Conservation (phyloP, 176 grass and related monocot genomes). For the bread wheat (Triticum aestivum) region DNA sequence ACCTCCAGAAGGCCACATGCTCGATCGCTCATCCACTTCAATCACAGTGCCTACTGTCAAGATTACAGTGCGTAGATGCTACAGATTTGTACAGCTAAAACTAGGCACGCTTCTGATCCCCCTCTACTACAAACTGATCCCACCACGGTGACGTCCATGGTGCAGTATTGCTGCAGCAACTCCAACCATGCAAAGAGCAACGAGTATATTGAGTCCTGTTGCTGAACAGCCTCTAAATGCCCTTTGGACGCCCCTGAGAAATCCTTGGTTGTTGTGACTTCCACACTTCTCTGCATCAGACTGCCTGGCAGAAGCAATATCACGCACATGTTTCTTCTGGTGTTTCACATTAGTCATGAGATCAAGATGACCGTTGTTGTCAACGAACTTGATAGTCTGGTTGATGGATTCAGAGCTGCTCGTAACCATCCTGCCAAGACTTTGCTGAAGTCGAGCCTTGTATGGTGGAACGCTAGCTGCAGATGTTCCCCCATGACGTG, state of each 20-base stretch:
- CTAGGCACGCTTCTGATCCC: not conserved
- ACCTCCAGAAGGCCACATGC: not conserved
- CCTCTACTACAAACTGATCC: slow-evolving; percentile 15
- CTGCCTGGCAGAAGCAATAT: slow-evolving; percentile 22
- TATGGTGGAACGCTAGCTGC: not conserved
- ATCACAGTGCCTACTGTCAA: slow-evolving; percentile 18
- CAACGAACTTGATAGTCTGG: slow-evolving; percentile 44
- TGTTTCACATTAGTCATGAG: slow-evolving; percentile 22
- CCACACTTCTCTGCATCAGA: slow-evolving; percentile 23
- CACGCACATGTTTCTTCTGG: slow-evolving; percentile 24
- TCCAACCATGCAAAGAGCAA: slow-evolving; percentile 40
- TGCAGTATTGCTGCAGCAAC: slow-evolving; percentile 35
- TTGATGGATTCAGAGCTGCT: slow-evolving; percentile 61
- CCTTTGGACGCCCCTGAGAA: slow-evolving; percentile 12
- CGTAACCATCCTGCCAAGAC: slow-evolving; percentile 56
- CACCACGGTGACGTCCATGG: slow-evolving; percentile 18
- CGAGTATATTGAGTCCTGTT: slow-evolving; percentile 35
- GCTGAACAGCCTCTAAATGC: slow-evolving; percentile 30
- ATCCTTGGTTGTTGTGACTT: slow-evolving; percentile 5
- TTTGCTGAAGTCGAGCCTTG: slow-evolving; percentile 44
- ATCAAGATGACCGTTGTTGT: slow-evolving; percentile 40
- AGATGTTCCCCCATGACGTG: not conserved
- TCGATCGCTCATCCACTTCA: not conserved
- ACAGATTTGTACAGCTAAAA: slow-evolving; percentile 23
- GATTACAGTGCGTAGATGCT: not conserved